Evolutionary conservation across 1,284 basidiomycete genomes (phyloP), one percentile per base, ranked within the genome.

Genomic region (Ganoderma sinense): DNA sequence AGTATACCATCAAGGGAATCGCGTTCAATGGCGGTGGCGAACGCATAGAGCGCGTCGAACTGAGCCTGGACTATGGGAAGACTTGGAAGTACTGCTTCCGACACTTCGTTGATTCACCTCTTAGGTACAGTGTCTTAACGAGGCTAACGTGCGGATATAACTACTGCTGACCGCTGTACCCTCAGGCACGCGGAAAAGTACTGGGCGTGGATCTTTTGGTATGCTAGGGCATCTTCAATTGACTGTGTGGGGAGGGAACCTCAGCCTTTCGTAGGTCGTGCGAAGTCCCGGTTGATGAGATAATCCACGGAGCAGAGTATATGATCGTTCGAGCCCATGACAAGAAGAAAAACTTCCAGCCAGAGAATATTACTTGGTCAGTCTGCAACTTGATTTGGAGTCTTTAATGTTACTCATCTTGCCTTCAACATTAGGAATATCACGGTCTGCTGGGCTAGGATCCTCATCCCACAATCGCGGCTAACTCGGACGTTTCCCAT

Each of bases 181-280:
- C 8, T 39, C 13, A 77, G 76, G n/a, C 73, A 76, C 36, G 74
- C 75, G 5, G 67, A 67, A 65, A 78, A 78, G 56, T 73, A 75
- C 39, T 78, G 76, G 76, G 70, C 75, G 6, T 78, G 76, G 76
- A 65, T 77, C 2, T 77, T 76, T 65, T 77, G 76, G 76, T 76
- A 53, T 10, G 66, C 26, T 5, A 4, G 31, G 16, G 26, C 10
- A 29, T 7, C 18, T 33, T 16, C 23, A n/a, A n/a, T n/a, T 20
- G 23, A n/a, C 39, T 29, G 29, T 36, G 53, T 0, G 14, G 8
- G 23, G 48, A 23, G n/a, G 45, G n/a, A 14, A 5, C 23, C 60
- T 48, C 20, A 41, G 53, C 29, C 16, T 31, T 20, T 8, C 40
- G 36, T 29, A 76, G 76, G 76, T 74, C 72, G 2, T 78, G 76